These are phyloP conservation scores for Telopea speciosissima DNA, from an alignment of 177 flowering plant genomes.

Conservation along the genomic window DNA sequence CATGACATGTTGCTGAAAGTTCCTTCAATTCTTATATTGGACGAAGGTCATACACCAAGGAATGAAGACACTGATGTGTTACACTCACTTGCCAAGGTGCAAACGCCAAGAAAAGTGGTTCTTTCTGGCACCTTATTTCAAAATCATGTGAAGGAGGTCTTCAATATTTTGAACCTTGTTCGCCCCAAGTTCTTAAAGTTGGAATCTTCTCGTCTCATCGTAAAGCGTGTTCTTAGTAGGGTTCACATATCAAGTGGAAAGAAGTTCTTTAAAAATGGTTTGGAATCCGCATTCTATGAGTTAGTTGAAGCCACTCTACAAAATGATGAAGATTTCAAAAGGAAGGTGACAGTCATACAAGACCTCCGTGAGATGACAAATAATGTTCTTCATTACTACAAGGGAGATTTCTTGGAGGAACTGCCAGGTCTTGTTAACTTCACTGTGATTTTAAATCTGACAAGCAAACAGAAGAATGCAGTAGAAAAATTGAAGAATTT, in stretches of 20 bases:
- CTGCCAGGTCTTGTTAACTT: constrained; percentile 84
- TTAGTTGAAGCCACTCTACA: constrained; percentile 65
- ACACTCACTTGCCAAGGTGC: constrained; percentile 57
- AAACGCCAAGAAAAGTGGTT: constrained; percentile 74
- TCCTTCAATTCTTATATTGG: constrained; percentile 77
- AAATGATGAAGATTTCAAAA: constrained; percentile 49
- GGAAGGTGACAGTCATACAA: constrained; percentile 58
- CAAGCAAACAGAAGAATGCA: constrained; percentile 40
- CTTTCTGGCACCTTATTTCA: constrained; percentile 94
- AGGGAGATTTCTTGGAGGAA: constrained; percentile 85
- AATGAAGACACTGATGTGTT: constrained; percentile 70
- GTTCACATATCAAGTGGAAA: constrained; percentile 37
- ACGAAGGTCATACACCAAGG: constrained; percentile 94
- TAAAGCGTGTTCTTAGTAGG: constrained; percentile 58
- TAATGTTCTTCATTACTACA: constrained; percentile 76
- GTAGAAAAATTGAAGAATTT: constrained; percentile 33
- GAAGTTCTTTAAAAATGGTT: constrained; percentile 32
- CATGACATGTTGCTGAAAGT: constrained; percentile 51
- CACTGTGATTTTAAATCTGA: constrained; percentile 60
- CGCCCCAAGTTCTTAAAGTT: constrained; percentile 68
- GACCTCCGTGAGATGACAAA: constrained; percentile 82
- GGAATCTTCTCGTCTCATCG: constrained; percentile 40
- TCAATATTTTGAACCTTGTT: constrained; percentile 76
- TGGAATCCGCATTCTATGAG: constrained; percentile 45
- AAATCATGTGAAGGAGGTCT: constrained; percentile 87